Evolutionary conservation across 1,284 basidiomycete genomes (phyloP).

Genomic region (Ceratobasidium sp.): DNA sequence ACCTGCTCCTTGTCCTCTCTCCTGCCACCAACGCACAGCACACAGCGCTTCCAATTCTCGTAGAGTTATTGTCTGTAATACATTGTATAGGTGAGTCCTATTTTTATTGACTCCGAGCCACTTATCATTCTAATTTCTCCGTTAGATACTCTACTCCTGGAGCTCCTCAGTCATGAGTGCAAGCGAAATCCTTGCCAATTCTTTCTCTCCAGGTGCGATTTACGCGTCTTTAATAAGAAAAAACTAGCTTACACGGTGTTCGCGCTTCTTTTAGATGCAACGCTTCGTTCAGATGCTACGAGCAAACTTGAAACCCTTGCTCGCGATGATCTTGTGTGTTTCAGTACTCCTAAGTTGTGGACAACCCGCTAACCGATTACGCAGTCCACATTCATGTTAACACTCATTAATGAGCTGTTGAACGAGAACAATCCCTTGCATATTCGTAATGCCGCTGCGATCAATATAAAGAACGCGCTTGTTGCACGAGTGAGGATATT

Average conservation of each 20-base stretch:
- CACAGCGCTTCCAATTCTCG: slow-evolving; percentile 13
- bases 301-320: slow-evolving; percentile 88
- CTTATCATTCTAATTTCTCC: slow-evolving; percentile 4
- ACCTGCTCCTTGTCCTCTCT: slow-evolving; percentile 46
- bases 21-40: slow-evolving; percentile 38
- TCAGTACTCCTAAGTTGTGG: slow-evolving; percentile 5
- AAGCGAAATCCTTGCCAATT: slow-evolving; percentile 88
- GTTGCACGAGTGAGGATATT: slow-evolving; percentile 81
- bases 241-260: slow-evolving; percentile 51
- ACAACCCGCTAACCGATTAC: slow-evolving; percentile 47
- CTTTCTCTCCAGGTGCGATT: slow-evolving; percentile 86
- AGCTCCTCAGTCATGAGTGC: slow-evolving; percentile 79
- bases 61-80: slow-evolving; percentile 39
- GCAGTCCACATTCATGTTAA: slow-evolving; percentile 80
- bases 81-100: slow-evolving; percentile 1
- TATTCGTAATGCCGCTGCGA: slow-evolving; percentile 93
- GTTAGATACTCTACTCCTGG: slow-evolving; percentile 36
- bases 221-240: slow-evolving; percentile 53
- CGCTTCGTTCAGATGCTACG: slow-evolving; percentile 89
- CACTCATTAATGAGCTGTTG: slow-evolving; percentile 85
- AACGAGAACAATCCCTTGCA: slow-evolving; percentile 80
- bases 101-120: background rate
- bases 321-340: slow-evolving; percentile 85
- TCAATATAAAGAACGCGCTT: slow-evolving; percentile 97
- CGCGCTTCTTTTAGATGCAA: slow-evolving; percentile 70